Percentiles rank a stretch among this genome's conserved stretches.
Conservation (phyloP, 1,284 basidiomycete species). For the Heterobasidion annosum region DNA sequence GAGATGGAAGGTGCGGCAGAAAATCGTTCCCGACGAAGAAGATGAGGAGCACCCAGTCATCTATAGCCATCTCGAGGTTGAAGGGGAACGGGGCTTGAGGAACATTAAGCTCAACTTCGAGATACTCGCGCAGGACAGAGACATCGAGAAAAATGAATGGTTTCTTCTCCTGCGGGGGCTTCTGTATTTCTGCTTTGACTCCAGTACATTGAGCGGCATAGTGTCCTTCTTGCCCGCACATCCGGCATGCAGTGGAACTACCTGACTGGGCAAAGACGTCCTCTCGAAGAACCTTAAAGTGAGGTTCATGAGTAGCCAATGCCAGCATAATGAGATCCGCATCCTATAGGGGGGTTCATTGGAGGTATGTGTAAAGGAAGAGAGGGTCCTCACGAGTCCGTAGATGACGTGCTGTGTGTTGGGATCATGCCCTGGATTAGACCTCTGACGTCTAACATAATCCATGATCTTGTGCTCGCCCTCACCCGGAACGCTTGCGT, state of each 20-base stretch:
- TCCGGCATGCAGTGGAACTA: constrained; percentile 73
- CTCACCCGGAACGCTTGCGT: constrained; percentile 95
- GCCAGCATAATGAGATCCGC: constrained; percentile 99
- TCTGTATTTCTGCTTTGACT: constrained; percentile 56
- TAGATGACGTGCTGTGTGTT: constrained; percentile 98
- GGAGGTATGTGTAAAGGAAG: constrained; percentile 5
- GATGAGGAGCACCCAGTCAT: constrained; percentile 99
- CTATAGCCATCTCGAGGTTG: constrained; percentile 93
- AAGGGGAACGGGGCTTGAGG: constrained; percentile 79
- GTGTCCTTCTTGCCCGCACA: constrained; percentile 92
- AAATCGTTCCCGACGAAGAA: constrained; percentile 99
- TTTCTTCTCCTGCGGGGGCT: constrained; percentile 71
- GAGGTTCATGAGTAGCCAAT: constrained; percentile 95
- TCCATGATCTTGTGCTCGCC: constrained; percentile 99
- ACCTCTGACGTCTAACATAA: constrained; percentile 87
- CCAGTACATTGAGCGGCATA: constrained; percentile 90
- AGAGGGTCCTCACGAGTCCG: constrained; percentile 63
- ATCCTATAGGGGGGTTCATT: constrained; percentile 47
- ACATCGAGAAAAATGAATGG: constrained; percentile 99
- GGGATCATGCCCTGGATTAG: constrained; percentile 83
- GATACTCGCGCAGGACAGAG: constrained; percentile 90
- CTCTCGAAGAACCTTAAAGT: constrained; percentile 96
- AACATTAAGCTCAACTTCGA: constrained; percentile 90
- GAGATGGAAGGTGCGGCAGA: constrained; percentile 92
- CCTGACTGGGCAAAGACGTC: constrained; percentile 91